Conservation (phyloP, 176 grass and related monocot species). For the Olyra latifolia region DNA sequence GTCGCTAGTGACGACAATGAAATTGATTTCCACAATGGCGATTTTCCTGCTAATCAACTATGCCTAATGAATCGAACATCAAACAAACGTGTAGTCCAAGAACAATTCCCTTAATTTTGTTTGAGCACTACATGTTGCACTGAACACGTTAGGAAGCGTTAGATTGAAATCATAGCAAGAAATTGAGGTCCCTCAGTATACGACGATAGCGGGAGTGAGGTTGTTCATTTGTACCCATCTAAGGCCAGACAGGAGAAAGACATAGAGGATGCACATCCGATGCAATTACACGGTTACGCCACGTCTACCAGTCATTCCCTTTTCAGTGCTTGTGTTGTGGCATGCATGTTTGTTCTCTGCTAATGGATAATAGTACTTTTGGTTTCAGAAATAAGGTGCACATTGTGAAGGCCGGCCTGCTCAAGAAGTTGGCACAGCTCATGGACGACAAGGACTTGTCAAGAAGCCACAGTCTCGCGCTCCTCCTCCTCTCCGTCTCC, state of each 20-base stretch:
- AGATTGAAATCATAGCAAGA: too few species aligned
- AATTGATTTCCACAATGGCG: not conserved
- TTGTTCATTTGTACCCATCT: too few species aligned
- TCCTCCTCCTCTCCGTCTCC: slow-evolving; percentile 72
- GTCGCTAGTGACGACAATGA: not conserved
- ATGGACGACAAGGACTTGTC: slow-evolving; percentile 34
- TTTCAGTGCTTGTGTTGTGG: not conserved
- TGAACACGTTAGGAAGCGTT: too few species aligned
- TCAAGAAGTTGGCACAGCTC: slow-evolving; percentile 55
- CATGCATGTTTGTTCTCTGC: not conserved
- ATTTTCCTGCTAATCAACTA: not conserved
- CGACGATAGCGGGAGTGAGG: too few species aligned
- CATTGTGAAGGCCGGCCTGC: slow-evolving; percentile 64
- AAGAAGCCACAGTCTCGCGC: slow-evolving; percentile 38
- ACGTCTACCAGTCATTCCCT: too few species aligned
- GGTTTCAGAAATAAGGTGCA: slow-evolving; percentile 84
- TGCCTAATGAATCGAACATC: not conserved
- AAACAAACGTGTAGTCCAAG: slow-evolving; percentile 1
- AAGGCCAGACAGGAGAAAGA: too few species aligned
- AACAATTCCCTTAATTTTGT: not conserved
- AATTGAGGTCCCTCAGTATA: too few species aligned
- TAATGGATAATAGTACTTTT: not conserved
- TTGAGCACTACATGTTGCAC: not conserved
- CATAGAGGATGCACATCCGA: too few species aligned
- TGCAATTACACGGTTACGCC: too few species aligned